Base-by-base conservation (phyloP, 371 early-diverging fungal genomes). In the Nosema muscidifuracis region DNA sequence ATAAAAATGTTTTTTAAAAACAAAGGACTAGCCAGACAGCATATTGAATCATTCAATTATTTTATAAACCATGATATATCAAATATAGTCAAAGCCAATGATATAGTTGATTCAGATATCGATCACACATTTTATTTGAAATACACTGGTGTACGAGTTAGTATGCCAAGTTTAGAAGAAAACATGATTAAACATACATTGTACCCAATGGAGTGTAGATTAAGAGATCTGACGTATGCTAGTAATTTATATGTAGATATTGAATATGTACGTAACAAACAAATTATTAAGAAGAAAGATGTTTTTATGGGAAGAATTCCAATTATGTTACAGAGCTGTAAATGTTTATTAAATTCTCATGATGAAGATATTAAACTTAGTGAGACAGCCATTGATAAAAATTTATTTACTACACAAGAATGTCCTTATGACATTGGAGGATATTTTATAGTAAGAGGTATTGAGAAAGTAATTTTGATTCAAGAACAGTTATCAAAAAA, bases 401-500 rank as follows among this genome's bases (percentile, higher is more conserved):
- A 50, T 0, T 18, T 83, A 85, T 56, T 38, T 44, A 40, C 44
- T 87, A 90, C 88, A 87, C 56, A 87, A 38, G 99, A 98, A 82
- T 99, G 99, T 80, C 95, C 95, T 4, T 80, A 94, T 72, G 99
- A 98, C 85, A 95, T 94, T n/a, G 85, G 96, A 53, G 99, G 98
- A 55, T 99, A 99, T 83, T 99, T 99, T 86, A 88, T 99, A 26
- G 90, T 96, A 61, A 90, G 92, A 57, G 99, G 99, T 30, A 89
- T 91, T 0, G 99, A 99, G 83, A 94, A 96, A 83, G 98, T 98
- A 3, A 93, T 98, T 85, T 80, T 98, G 65, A 95, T 99, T 28
- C 99, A 99, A 84, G 99, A 99, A 85, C 99, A 99, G 77, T 86
- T 99, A 81, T 91, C 93, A n/a, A 97, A 97, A 84, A 99, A 98